A percentile compares a stretch with the other conserved stretches of the same genome.
These are phyloP conservation scores for Candida dubliniensis DNA, from an alignment of 1,139 yeast species.

Conservation along the genomic window DNA sequence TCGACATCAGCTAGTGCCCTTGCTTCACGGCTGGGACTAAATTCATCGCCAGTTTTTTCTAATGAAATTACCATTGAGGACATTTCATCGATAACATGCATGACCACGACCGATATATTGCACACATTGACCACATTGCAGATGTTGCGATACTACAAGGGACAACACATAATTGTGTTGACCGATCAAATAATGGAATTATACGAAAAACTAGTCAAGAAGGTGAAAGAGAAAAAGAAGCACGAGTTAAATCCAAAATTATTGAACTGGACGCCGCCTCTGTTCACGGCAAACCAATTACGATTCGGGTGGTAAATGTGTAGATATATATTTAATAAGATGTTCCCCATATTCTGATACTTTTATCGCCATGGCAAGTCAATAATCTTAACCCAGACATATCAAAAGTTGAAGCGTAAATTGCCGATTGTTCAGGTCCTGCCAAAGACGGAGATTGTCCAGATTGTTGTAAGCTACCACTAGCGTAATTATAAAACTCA, in stretches of 20 bases:
- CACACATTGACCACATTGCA: slow-evolving; percentile 91
- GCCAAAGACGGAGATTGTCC: slow-evolving; percentile 57
- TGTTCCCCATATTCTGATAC: slow-evolving; percentile 78
- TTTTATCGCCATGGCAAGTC: slow-evolving; percentile 89
- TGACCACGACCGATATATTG: slow-evolving; percentile 94
- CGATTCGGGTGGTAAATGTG: slow-evolving; percentile 82
- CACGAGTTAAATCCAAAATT: slow-evolving; percentile 73
- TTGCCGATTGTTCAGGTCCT: slow-evolving; percentile 63
- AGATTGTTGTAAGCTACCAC: slow-evolving; percentile 63
- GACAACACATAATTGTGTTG: slow-evolving; percentile 90
- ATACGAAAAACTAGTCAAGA: slow-evolving; percentile 68
- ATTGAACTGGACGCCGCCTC: slow-evolving; percentile 92
- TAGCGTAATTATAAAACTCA: slow-evolving; percentile 75
- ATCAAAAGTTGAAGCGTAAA: slow-evolving; percentile 75
- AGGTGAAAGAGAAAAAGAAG: slow-evolving; percentile 61
- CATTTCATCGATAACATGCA: slow-evolving; percentile 78
- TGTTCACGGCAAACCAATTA: slow-evolving; percentile 92
- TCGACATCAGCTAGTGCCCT: slow-evolving; percentile 8
- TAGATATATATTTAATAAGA: slow-evolving; percentile 2
- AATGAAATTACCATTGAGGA: slow-evolving; percentile 89
- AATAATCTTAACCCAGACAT: slow-evolving; percentile 75
- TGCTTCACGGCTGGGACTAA: slow-evolving; percentile 11
- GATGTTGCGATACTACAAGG: slow-evolving; percentile 88
- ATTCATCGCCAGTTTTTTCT: slow-evolving; percentile 16
- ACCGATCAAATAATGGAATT: slow-evolving; percentile 80